A percentile compares a stretch with the other conserved stretches of the same genome.
phyloP scores from a whole-genome alignment of 306 rosid species.

The Vigna radiata region DNA sequence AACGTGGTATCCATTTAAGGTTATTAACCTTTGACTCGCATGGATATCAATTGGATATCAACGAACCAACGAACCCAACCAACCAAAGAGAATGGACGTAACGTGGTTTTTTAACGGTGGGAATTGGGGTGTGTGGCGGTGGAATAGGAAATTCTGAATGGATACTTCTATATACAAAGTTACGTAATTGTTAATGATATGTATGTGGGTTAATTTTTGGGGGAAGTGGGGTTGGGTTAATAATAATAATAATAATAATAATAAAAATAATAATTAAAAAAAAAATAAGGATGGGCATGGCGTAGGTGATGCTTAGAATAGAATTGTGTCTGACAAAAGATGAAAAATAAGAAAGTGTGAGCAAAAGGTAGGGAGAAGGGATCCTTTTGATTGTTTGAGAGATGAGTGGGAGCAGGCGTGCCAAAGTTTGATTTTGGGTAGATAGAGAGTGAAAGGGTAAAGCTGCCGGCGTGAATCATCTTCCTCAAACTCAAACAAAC shows the following conservation, averaged over 20 bases:
- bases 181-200: background rate
- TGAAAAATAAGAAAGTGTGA: conserved; percentile 55
- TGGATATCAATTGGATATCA: background rate
- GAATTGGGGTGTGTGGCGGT: background rate
- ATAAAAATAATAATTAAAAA: background rate
- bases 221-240: conserved; percentile 47
- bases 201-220: conserved; percentile 10
- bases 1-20: conserved; percentile 83
- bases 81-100: conserved; percentile 23
- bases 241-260: background rate
- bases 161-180: background rate
- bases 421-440: conserved; percentile 66
- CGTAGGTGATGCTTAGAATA: conserved; percentile 59
- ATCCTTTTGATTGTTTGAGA: conserved; percentile 63
- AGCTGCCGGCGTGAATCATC: conserved; percentile 98
- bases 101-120: conserved; percentile 5
- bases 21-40: conserved; percentile 16
- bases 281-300: conserved; percentile 9
- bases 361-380: conserved; percentile 68
- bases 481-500: conserved; percentile 41
- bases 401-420: conserved; percentile 95
- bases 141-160: background rate
- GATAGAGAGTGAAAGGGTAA: conserved; percentile 54
- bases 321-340: conserved; percentile 78
- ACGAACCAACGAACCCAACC: no score